Conservation (phyloP, 1,139 yeast genomes). For the Suhomyces bribrorum region DNA sequence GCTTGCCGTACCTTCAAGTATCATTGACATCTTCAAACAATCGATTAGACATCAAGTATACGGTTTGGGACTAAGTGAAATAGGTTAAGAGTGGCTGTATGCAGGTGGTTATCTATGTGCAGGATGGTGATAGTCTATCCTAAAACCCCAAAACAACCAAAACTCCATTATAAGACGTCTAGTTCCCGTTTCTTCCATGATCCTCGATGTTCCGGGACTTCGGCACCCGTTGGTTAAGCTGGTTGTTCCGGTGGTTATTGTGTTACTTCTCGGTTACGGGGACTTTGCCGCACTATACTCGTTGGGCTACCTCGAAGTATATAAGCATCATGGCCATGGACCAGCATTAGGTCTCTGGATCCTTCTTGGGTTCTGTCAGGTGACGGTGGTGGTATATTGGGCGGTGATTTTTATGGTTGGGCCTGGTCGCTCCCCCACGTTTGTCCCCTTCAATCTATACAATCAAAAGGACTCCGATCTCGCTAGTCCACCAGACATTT, state of each 20-base stretch:
- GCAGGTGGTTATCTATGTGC: not conserved
- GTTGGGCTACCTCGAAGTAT: slow-evolving; percentile 40
- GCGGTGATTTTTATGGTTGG: slow-evolving; percentile 27
- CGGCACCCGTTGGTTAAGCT: slow-evolving; percentile 15
- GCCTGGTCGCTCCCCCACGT: slow-evolving; percentile 34
- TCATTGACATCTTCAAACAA: not conserved
- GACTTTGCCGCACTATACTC: slow-evolving; percentile 37
- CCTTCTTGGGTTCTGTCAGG: slow-evolving; percentile 28
- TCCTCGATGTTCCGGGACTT: slow-evolving; percentile 14
- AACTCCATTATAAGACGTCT: too few species aligned
- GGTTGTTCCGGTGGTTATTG: slow-evolving; percentile 25
- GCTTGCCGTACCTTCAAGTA: slow-evolving; percentile 12
- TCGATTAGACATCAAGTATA: not conserved
- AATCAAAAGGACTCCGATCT: slow-evolving; percentile 21
- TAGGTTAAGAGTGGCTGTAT: not conserved
- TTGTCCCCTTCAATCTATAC: slow-evolving; percentile 32
- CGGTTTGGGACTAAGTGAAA: not conserved
- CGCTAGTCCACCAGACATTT: slow-evolving; percentile 44
- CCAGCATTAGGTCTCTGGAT: slow-evolving; percentile 41
- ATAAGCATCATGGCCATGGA: slow-evolving; percentile 30
- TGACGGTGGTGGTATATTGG: slow-evolving; percentile 36
- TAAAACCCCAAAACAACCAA: too few species aligned
- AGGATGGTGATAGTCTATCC: not conserved
- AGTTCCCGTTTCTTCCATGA: slow-evolving; percentile 10
- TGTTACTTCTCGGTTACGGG: slow-evolving; percentile 31